Conservation (phyloP, 805 yeast genomes). For the Wickerhamomyces chaumierensis region DNA sequence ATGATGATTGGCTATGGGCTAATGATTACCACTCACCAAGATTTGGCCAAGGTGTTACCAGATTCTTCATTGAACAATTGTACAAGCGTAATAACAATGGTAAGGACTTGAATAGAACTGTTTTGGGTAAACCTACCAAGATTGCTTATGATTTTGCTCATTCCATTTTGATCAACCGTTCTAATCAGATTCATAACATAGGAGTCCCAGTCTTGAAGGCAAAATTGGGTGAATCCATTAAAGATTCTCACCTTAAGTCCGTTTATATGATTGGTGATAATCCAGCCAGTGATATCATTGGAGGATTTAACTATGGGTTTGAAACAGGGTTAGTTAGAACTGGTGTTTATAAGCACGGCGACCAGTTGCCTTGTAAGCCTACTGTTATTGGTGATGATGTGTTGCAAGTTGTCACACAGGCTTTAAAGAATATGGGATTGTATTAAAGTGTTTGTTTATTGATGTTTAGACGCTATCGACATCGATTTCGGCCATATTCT, state of each 20-base stretch:
- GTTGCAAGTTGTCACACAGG: constrained; percentile 32
- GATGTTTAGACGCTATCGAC: no score
- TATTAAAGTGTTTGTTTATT: no score
- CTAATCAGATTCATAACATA: constrained; percentile 19
- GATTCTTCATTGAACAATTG: constrained; percentile 49
- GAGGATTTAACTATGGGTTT: constrained; percentile 88
- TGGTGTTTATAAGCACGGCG: constrained; percentile 68
- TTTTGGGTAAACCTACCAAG: constrained; percentile 74
- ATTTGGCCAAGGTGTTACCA: constrained; percentile 86
- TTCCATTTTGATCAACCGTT: constrained; percentile 38
- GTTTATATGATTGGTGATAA: constrained; percentile 97
- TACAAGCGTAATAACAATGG: constrained; percentile 46
- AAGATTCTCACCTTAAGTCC: constrained; percentile 33
- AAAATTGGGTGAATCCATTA: constrained; percentile 14
- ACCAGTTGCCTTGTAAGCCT: constrained; percentile 33
- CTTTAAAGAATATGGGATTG: constrained; percentile 10
- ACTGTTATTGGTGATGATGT: constrained; percentile 40
- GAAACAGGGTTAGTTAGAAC: constrained; percentile 72
- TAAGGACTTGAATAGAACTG: constrained; percentile 34
- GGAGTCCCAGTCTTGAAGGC: constrained; percentile 1
- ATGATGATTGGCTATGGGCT: constrained; percentile 82
- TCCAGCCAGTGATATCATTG: constrained; percentile 85
- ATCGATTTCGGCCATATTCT: no score
- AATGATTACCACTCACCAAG: constrained; percentile 69
- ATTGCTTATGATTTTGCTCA: constrained; percentile 80